These are phyloP conservation scores for Aspergillus panamensis DNA, from an alignment of 495 filamentous ascomycete species.

Conservation along the genomic window DNA sequence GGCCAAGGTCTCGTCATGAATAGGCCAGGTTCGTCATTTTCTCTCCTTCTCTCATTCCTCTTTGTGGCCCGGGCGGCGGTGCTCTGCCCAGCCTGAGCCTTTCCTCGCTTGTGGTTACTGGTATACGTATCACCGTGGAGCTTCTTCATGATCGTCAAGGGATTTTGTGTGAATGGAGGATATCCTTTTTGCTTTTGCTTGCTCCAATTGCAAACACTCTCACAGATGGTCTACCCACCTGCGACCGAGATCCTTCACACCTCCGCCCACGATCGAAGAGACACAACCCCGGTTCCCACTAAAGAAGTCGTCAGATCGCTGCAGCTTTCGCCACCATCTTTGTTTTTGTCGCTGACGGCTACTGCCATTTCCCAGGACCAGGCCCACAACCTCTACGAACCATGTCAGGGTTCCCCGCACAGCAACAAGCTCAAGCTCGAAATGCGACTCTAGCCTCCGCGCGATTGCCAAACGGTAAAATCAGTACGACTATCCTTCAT, in stretches of 20 bases:
- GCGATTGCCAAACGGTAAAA: conserved; percentile 71
- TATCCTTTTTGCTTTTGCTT: conserved; percentile 4
- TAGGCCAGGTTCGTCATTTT: conserved; percentile 42
- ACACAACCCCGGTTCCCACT: conserved; percentile 14
- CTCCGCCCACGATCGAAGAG: conserved; percentile 17
- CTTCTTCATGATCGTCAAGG: neutral
- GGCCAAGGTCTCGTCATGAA: conserved; percentile 30
- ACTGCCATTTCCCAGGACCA: conserved; percentile 46
- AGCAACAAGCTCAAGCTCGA: conserved; percentile 62
- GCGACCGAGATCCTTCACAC: conserved; percentile 31
- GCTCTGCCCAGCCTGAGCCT: conserved; percentile 6
- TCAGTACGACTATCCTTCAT: conserved; percentile 52
- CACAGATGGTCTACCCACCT: conserved; percentile 24
- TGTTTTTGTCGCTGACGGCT: conserved; percentile 30
- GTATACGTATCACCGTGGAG: conserved; percentile 1
- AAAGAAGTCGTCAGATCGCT: conserved; percentile 16
- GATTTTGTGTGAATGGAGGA: neutral
- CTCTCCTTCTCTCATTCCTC: conserved; percentile 20
- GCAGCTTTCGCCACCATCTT: conserved; percentile 6
- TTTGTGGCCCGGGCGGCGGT: conserved; percentile 14
- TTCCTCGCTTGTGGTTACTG: conserved; percentile 4
- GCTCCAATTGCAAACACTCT: conserved; percentile 28
- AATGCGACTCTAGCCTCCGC: conserved; percentile 54
- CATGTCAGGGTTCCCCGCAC: conserved; percentile 66
- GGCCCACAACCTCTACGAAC: conserved; percentile 66